Evolutionary conservation across 768 basidiomycete genomes (phyloP).

Genomic region (Tephrocybe sp.): DNA sequence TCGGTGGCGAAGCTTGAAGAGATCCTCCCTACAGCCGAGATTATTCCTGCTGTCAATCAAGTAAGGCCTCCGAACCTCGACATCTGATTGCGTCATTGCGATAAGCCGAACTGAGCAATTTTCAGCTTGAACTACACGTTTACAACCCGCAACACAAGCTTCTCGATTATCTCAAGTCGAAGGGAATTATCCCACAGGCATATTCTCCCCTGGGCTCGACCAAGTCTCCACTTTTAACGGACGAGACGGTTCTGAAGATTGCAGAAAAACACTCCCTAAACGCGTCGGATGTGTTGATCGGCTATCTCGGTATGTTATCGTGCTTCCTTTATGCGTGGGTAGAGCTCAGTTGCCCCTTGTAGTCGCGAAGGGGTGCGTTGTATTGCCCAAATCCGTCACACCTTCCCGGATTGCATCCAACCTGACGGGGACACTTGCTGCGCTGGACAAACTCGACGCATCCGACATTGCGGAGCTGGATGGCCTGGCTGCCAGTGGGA

Average conservation of each 20-base stretch:
- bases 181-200: conserved; percentile 72
- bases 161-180: conserved; percentile 56
- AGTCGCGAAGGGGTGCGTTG: conserved; percentile 66
- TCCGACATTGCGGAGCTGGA: conserved; percentile 60
- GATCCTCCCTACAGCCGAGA: conserved; percentile 63
- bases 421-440: conserved; percentile 49
- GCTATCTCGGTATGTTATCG: conserved; percentile 54
- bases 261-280: conserved; percentile 57
- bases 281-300: conserved; percentile 59
- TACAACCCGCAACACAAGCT: conserved; percentile 78
- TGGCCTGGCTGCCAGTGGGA: conserved; percentile 55
- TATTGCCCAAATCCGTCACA: conserved; percentile 79
- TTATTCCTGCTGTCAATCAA: conserved; percentile 76
- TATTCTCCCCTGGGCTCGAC: conserved; percentile 81
- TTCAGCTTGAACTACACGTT: conserved; percentile 69
- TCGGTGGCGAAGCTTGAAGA: conserved; percentile 67
- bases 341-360: conserved; percentile 12
- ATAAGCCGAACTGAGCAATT: neutral
- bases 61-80: conserved; percentile 28
- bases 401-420: conserved; percentile 65
- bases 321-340: neutral
- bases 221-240: conserved; percentile 62
- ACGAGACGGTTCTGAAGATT: conserved; percentile 59
- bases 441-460: conserved; percentile 42
- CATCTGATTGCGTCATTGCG: too few species aligned